These are phyloP conservation scores for Rhizopogon rudus DNA, from an alignment of 768 basidiomycete species.

Conservation along the genomic window DNA sequence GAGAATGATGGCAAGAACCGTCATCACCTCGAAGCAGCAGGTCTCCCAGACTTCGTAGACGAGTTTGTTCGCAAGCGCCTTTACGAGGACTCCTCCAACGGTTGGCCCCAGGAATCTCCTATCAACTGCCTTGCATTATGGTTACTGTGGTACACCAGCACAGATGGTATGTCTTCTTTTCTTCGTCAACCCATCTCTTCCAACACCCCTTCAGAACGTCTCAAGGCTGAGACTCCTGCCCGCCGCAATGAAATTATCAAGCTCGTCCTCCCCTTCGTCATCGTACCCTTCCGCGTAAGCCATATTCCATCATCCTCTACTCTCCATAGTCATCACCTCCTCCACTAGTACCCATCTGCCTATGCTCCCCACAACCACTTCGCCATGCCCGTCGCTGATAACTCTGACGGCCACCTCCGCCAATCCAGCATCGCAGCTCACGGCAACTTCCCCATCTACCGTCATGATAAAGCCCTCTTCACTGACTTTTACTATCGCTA, in stretches of 20 bases:
- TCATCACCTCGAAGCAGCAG: constrained; percentile 48
- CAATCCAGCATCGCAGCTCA: constrained; percentile 32
- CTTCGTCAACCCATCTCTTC: constrained; percentile 7
- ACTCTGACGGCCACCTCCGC: constrained; percentile 8
- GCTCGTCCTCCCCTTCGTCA: constrained; percentile 39
- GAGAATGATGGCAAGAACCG: constrained; percentile 69
- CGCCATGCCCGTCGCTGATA: constrained; percentile 40
- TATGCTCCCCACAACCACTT: constrained; percentile 62
- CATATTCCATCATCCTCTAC: neutral
- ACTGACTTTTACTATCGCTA: constrained; percentile 27
- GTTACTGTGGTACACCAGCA: constrained; percentile 59
- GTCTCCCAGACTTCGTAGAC: constrained; percentile 42
- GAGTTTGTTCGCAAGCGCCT: constrained; percentile 41
- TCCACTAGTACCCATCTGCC: constrained; percentile 45
- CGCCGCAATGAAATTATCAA: constrained; percentile 25
- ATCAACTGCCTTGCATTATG: constrained; percentile 52
- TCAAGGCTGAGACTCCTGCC: constrained; percentile 19
- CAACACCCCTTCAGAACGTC: constrained; percentile 19
- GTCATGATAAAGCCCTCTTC: constrained; percentile 25
- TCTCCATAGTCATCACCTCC: constrained; percentile 4
- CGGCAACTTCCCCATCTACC: constrained; percentile 46
- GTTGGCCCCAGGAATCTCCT: constrained; percentile 54
- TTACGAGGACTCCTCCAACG: constrained; percentile 36
- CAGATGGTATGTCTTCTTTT: constrained; percentile 35
- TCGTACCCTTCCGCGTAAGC: constrained; percentile 46